A percentile compares a stretch with the other conserved stretches of the same genome.
Conservation (phyloP, 2,329 filamentous ascomycete species). For the Metarhizium sp. region DNA sequence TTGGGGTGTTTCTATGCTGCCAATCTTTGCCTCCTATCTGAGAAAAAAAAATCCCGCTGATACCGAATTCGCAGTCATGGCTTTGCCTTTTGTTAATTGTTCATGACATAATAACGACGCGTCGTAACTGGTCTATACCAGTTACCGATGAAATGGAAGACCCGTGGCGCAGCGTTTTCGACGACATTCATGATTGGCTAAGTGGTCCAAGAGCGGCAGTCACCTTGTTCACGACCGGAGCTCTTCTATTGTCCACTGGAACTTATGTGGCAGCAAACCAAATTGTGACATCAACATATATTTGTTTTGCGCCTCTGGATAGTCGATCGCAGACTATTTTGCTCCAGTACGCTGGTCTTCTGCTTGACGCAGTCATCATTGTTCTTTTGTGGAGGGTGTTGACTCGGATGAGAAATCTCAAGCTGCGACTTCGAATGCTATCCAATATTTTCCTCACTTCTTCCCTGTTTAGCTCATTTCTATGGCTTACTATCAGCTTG, state of each 20-base stretch:
- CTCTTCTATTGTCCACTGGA: slow-evolving; percentile 31
- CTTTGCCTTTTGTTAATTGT: slow-evolving; percentile 34
- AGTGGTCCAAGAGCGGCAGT: slow-evolving; percentile 28
- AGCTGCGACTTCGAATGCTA: slow-evolving; percentile 34
- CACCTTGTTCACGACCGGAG: slow-evolving; percentile 25
- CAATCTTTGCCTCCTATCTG: background rate
- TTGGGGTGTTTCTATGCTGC: background rate
- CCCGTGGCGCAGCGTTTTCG: slow-evolving; percentile 36
- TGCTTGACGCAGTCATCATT: slow-evolving; percentile 36
- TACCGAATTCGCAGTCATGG: slow-evolving; percentile 28
- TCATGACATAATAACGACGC: slow-evolving; percentile 33
- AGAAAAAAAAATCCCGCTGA: background rate
- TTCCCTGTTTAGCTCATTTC: slow-evolving; percentile 25
- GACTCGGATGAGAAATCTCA: slow-evolving; percentile 39
- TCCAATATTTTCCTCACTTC: slow-evolving; percentile 32
- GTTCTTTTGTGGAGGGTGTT: slow-evolving; percentile 42
- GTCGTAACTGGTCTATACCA: slow-evolving; percentile 19
- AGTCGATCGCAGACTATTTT: slow-evolving; percentile 24
- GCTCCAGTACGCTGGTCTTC: slow-evolving; percentile 34
- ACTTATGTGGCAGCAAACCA: slow-evolving; percentile 30
- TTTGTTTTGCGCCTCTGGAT: slow-evolving; percentile 38
- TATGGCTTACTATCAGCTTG: slow-evolving; percentile 25
- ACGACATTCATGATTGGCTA: slow-evolving; percentile 40
- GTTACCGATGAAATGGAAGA: slow-evolving; percentile 31
- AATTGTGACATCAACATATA: slow-evolving; percentile 37